Evolutionary conservation across 2,329 filamentous ascomycete genomes (phyloP).

Genomic region (Cladosporium oxysporum): DNA sequence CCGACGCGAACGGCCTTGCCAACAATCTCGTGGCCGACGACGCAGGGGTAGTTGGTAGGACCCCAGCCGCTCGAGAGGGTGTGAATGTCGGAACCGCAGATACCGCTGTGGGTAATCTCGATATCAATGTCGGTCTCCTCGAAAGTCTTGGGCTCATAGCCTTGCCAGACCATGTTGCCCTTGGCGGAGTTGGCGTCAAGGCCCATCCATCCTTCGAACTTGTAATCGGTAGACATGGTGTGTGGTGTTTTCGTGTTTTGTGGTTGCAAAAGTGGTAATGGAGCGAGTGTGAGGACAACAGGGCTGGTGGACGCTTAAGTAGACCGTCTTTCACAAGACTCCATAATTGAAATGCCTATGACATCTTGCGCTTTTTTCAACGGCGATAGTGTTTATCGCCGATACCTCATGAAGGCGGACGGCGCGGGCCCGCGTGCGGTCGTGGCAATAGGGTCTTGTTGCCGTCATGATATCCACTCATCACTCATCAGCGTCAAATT

Average conservation of each 20-base stretch:
- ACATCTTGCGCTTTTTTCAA: not conserved
- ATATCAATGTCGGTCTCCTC: constrained; percentile 38
- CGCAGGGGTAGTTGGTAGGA: constrained; percentile 39
- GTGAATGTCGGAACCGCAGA: constrained; percentile 35
- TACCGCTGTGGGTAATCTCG: constrained; percentile 37
- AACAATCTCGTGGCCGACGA: constrained; percentile 33
- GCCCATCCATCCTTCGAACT: constrained; percentile 58
- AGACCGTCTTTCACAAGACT: not conserved
- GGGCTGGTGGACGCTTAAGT: constrained; percentile 2
- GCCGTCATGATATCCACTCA: constrained; percentile 1
- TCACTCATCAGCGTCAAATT: not conserved
- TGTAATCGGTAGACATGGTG: constrained; percentile 40
- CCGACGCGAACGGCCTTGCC: constrained; percentile 30
- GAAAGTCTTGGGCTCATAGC: constrained; percentile 41
- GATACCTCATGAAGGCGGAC: not conserved
- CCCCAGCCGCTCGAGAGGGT: constrained; percentile 40
- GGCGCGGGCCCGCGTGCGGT: constrained; percentile 6
- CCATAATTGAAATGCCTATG: constrained; percentile 1
- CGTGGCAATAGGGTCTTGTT: constrained; percentile 6
- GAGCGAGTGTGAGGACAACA: not conserved
- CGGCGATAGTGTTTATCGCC: constrained; percentile 9
- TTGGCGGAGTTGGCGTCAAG: constrained; percentile 48
- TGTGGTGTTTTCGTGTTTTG: not conserved
- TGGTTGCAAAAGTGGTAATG: not conserved
- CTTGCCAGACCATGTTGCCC: constrained; percentile 54